Conservation (phyloP, 2,329 filamentous ascomycete genomes). For the Onygena corvina region DNA sequence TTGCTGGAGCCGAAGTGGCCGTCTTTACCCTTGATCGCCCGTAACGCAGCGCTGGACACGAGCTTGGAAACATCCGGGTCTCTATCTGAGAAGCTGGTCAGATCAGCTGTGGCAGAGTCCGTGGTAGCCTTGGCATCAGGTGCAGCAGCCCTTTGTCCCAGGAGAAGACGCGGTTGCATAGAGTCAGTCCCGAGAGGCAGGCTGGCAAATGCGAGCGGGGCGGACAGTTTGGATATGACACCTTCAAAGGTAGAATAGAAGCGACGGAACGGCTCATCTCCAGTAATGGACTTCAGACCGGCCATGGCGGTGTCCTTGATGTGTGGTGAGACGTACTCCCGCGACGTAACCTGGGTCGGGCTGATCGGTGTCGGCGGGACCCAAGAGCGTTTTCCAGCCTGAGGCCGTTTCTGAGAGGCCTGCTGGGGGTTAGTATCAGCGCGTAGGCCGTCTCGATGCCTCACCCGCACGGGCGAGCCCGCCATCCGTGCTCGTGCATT, state of each 20-base stretch:
- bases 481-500: slow-evolving; percentile 60
- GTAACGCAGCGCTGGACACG: slow-evolving; percentile 74
- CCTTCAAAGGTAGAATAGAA: slow-evolving; percentile 90
- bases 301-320: slow-evolving; percentile 20
- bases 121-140: slow-evolving; percentile 29
- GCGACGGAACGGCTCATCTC: slow-evolving; percentile 70
- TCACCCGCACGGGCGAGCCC: slow-evolving; percentile 37
- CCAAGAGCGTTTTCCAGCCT: slow-evolving; percentile 23
- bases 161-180: slow-evolving; percentile 24
- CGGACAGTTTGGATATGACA: slow-evolving; percentile 77
- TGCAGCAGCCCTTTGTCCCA: slow-evolving; percentile 18
- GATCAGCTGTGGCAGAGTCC: slow-evolving; percentile 29
- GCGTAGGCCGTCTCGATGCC: slow-evolving; percentile 22
- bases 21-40: slow-evolving; percentile 58
- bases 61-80: slow-evolving; percentile 71
- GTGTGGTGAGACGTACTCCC: slow-evolving; percentile 24
- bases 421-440: slow-evolving; percentile 10
- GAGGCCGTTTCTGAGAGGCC: slow-evolving; percentile 15
- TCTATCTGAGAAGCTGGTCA: slow-evolving; percentile 27
- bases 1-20: slow-evolving; percentile 50
- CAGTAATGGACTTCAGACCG: slow-evolving; percentile 18
- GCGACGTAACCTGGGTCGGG: slow-evolving; percentile 26
- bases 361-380: slow-evolving; percentile 25
- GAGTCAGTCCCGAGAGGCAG: slow-evolving; percentile 57
- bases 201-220: slow-evolving; percentile 83